These are phyloP conservation scores for Rhododendron mucronatum DNA, from an alignment of 148 eudicot species.

Conservation along the genomic window DNA sequence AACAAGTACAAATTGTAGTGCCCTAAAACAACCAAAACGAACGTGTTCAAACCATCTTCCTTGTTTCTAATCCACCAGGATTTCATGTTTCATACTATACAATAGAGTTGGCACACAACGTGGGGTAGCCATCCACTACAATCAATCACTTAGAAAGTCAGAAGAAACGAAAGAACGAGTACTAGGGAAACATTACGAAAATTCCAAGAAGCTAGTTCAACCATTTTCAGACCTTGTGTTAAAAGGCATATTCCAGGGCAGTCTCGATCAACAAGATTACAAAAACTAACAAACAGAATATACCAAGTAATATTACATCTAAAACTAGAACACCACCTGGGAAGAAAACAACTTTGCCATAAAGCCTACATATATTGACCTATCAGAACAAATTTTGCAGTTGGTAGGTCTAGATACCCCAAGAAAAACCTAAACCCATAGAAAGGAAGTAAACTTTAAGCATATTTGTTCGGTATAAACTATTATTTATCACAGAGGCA, in stretches of 20 bases:
- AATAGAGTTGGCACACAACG: not conserved
- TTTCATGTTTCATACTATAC: not conserved
- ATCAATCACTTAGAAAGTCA: not conserved
- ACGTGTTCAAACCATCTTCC: not conserved
- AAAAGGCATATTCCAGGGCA: not conserved
- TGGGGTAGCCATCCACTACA: not conserved
- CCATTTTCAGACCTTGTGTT: not conserved
- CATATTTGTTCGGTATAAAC: not conserved
- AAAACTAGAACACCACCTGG: not conserved
- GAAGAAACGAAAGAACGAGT: not conserved
- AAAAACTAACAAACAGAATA: constrained; percentile 7
- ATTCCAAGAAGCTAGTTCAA: not conserved
- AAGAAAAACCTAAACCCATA: not conserved
- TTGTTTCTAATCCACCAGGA: not conserved
- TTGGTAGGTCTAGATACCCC: constrained; percentile 12
- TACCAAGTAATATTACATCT: not conserved
- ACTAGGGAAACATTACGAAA: not conserved
- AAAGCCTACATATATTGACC: not conserved
- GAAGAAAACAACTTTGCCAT: not conserved
- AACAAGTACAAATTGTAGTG: not conserved
- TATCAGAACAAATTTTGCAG: constrained; percentile 5
- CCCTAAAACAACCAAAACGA: not conserved
- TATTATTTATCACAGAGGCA: not conserved
- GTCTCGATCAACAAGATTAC: not conserved
- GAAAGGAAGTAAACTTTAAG: not conserved